phyloP scores from a whole-genome alignment of 352 stramenopile species.

The Blastocystis sp. region DNA sequence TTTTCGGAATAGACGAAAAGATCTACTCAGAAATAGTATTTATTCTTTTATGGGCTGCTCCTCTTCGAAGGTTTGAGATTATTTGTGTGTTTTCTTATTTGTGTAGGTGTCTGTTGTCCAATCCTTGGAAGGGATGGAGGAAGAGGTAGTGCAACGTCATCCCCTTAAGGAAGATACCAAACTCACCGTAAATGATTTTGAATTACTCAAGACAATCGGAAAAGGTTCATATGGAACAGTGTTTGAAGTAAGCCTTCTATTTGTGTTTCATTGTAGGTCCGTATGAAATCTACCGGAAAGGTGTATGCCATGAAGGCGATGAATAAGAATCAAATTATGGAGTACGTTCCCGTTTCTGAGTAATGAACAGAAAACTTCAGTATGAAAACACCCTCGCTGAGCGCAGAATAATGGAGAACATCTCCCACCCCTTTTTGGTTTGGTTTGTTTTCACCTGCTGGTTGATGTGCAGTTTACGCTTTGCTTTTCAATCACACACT shows the following conservation, averaged over 20 bases:
- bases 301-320: slow-evolving; percentile 64
- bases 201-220: slow-evolving; percentile 82
- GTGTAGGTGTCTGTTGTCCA: no score
- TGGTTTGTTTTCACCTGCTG: neutral
- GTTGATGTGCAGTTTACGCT: slow-evolving; percentile 71
- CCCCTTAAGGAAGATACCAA: slow-evolving; percentile 66
- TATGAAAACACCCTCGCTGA: slow-evolving; percentile 78
- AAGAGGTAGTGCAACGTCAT: neutral
- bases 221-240: slow-evolving; percentile 85
- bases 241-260: slow-evolving; percentile 65
- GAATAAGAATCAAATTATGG: slow-evolving; percentile 83
- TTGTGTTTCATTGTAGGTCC: slow-evolving; percentile 67
- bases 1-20: no score
- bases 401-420: slow-evolving; percentile 75
- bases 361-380: slow-evolving; percentile 70
- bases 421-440: slow-evolving; percentile 84
- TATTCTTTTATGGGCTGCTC: no score
- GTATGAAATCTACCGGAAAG: slow-evolving; percentile 83
- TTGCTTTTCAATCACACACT: slow-evolving; percentile 79
- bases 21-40: no score
- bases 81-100: no score
- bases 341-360: slow-evolving; percentile 58
- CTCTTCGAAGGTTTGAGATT: no score
- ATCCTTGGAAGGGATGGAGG: neutral
- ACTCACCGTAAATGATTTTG: slow-evolving; percentile 82